Base-by-base conservation (phyloP, 2,329 filamentous ascomycete species). In the Pseudonectria foliicola region DNA sequence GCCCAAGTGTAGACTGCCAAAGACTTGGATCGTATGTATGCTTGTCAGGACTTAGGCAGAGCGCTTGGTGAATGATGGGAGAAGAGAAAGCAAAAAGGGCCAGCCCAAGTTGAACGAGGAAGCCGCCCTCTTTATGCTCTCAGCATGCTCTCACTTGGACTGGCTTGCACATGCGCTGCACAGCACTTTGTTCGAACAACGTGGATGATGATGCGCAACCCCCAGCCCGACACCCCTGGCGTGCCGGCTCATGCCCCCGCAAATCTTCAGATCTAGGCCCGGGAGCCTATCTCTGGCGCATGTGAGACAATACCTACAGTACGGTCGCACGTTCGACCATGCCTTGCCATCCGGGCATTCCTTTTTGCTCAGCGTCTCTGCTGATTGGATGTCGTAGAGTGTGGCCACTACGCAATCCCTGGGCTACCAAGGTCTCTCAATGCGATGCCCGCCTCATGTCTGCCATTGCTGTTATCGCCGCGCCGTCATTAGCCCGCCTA, bases 51-150 rank as follows among this genome's bases (percentile, higher is more conserved):
- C 25, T 33, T 42, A 43, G 32, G 37, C 27, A 18, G 34, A 38
- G 38, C 47, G 42, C 31, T 48, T 51, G 42, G 35, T 36, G 43
- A 37, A 32, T 26, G 35, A 43, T 21, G 29, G 37, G 40, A 39
- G 28, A 33, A 25, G 34, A 35, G 26, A 27, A 31, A 27, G 25
- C 28, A 33, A 30, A 37, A 33, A 34, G 3, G 6, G 23, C 18
- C 18, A 21, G 10, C 26, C 28, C 28, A 27, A n/a, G 26, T 42
- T 15, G 40, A 45, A 38, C 42, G 55, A 50, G 50, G 49, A 42
- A 39, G 27, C 31, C 42, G 35, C 43, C 38, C 50, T 53, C 48
- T 52, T 53, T 54, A 54, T 54, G 50, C 47, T 48, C 39, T 8
- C 5, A 21, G 18, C 18, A 54, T 54, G 50, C 47, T 48, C 39